phyloP scores from a whole-genome alignment of 1,284 basidiomycete species.

The Rhodotorula sp. region DNA sequence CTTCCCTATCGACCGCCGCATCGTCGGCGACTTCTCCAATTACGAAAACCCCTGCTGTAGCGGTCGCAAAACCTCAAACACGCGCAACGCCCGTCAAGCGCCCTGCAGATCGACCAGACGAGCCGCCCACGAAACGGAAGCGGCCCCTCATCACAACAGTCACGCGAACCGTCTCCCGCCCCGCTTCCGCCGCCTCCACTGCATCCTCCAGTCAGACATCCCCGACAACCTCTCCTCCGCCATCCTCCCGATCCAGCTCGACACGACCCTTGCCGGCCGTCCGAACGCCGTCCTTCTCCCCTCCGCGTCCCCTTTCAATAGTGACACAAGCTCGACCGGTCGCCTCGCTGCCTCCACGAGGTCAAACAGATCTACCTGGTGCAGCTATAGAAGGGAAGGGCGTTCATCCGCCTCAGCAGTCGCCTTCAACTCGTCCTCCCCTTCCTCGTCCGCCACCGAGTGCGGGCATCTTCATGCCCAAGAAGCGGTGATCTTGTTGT shows the following conservation, averaged over 20 bases:
- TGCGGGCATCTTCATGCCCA: conserved; percentile 5
- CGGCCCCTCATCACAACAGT: conserved; percentile 15
- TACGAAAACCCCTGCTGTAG: neutral
- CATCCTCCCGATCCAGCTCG: neutral
- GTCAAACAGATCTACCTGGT: too few species aligned
- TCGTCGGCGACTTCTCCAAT: neutral
- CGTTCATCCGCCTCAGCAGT: neutral
- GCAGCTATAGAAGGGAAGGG: too few species aligned
- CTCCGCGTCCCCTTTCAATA: too few species aligned
- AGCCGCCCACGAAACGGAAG: neutral
- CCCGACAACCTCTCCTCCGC: neutral
- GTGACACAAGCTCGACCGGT: too few species aligned
- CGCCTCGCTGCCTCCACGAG: too few species aligned
- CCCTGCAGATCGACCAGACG: neutral
- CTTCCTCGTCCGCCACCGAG: neutral
- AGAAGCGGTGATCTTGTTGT: too few species aligned
- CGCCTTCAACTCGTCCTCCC: neutral
- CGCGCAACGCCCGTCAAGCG: neutral
- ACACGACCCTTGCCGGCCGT: neutral
- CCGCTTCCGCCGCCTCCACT: neutral
- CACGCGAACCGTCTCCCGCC: conserved; percentile 1
- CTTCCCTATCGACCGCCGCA: neutral
- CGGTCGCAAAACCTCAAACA: neutral
- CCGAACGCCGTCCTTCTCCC: too few species aligned
- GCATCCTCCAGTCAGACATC: neutral